These are phyloP conservation scores for Fraxinus paxiana DNA, from an alignment of 305 asterid genomes.

Conservation along the genomic window DNA sequence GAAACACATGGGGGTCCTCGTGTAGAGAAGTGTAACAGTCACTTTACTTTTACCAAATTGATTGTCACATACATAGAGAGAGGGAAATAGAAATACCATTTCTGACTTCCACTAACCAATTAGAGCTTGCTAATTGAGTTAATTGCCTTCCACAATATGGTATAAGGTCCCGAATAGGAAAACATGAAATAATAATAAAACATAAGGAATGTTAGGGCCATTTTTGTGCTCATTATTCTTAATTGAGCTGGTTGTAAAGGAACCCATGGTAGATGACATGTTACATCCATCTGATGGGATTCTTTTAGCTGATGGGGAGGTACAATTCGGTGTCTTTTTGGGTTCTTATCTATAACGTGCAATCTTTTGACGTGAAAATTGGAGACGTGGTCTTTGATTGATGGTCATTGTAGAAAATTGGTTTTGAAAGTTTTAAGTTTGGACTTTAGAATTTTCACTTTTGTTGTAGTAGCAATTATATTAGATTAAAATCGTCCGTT, in stretches of 20 bases:
- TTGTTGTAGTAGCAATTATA: neutral
- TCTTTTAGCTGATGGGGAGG: neutral
- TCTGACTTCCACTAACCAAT: neutral
- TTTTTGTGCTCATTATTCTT: slow-evolving; percentile 18
- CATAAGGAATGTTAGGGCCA: slow-evolving; percentile 29
- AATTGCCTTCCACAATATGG: neutral
- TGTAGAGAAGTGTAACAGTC: neutral
- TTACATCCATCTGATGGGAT: slow-evolving; percentile 14
- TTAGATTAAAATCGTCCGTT: neutral
- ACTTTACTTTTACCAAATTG: neutral
- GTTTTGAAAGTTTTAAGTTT: neutral
- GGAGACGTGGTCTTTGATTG: neutral
- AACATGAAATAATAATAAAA: slow-evolving; percentile 1
- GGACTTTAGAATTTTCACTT: neutral
- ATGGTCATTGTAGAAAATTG: neutral
- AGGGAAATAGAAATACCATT: neutral
- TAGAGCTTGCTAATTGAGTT: neutral
- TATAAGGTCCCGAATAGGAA: neutral
- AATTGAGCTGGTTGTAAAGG: slow-evolving; percentile 21
- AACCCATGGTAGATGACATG: slow-evolving; percentile 18
- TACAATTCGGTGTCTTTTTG: neutral
- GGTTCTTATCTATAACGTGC: neutral
- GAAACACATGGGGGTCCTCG: neutral
- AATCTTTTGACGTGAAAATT: neutral
- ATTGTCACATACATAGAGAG: neutral